Base-by-base conservation (phyloP, 2,329 filamentous ascomycete species). In the Paecilomyces sp. region DNA sequence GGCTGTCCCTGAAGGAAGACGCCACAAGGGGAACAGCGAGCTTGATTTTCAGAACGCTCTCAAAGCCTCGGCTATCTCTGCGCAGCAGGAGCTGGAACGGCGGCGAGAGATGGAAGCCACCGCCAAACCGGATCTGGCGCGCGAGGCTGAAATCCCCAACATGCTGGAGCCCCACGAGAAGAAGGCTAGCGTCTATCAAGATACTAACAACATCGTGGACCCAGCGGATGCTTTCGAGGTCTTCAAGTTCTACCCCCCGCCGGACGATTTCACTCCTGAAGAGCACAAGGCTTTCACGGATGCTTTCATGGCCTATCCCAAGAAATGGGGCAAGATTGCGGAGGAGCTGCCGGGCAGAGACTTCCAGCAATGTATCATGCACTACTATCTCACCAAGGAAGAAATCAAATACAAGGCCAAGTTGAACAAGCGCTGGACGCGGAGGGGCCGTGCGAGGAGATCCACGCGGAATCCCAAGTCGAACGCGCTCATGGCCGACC, bases 261-360 rank as follows among this genome's bases (percentile, higher is more conserved):
- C 73, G 9, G 78, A 81, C 57, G 76, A 81, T 60, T 81, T 81
- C 62, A 79, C 76, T 0, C 68, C 72, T 0, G 74, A 78, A 54
- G 79, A 81, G 65, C 78, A 81, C 58, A 70, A 72, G 31, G 68
- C 70, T 1, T 81, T 81, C 64, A 76, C 75, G 0, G 72, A 79
- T 58, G 77, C 78, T 15, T 81, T 80, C 63, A 77, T 79, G 71
- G 70, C 74, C 3, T 68, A 75, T 58, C 79, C 79, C 2, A 81
- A 81, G 71, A 79, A 77, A 70, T 81, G 79, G 77, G 78, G 79
- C 24, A 79, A 79, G 63, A 81, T 81, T 61, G 79, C 79, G 2
- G 76, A 79, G 56, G 69, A 72, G 25, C 64, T 81, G 28, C 76
- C 78, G 36, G 76, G 75, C 12, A 75, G 79, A 24, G 73, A 74